These are phyloP conservation scores for Geotrichum restrictum DNA, from an alignment of 1,139 yeast genomes.

Conservation along the genomic window DNA sequence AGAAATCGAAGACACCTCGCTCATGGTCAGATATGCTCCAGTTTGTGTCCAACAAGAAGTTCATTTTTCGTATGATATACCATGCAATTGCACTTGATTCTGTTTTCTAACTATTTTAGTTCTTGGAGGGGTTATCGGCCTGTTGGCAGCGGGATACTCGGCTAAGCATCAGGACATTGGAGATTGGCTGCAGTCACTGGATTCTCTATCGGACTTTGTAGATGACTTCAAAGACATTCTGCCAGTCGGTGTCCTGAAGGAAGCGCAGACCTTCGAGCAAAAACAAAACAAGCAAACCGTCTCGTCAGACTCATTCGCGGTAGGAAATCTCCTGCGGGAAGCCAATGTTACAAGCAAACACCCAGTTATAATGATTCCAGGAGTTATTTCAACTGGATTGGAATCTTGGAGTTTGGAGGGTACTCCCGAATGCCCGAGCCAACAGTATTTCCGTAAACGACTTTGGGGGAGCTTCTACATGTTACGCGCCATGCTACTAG, in stretches of 20 bases:
- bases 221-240: constrained; percentile 42
- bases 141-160: constrained; percentile 55
- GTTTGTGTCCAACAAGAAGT: constrained; percentile 12
- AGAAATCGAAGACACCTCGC: constrained; percentile 6
- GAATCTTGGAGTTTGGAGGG: constrained; percentile 88
- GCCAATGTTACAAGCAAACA: constrained; percentile 54
- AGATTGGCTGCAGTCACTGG: constrained; percentile 57
- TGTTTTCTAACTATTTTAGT: constrained; percentile 22
- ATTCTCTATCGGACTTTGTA: constrained; percentile 34
- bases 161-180: constrained; percentile 48
- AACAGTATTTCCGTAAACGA: constrained; percentile 80
- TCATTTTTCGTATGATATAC: constrained; percentile 12
- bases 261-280: constrained; percentile 54
- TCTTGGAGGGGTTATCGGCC: constrained; percentile 65
- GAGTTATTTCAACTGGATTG: constrained; percentile 90
- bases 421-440: constrained; percentile 73
- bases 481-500: constrained; percentile 87
- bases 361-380: constrained; percentile 92
- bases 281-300: constrained; percentile 26
- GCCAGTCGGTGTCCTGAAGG: constrained; percentile 61
- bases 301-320: constrained; percentile 52
- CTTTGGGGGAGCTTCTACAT: constrained; percentile 96
- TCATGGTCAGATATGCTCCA: not conserved
- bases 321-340: constrained; percentile 63
- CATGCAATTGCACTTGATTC: not conserved